Evolutionary conservation across 805 yeast genomes (phyloP).

Genomic region (Saturnispora dispora): DNA sequence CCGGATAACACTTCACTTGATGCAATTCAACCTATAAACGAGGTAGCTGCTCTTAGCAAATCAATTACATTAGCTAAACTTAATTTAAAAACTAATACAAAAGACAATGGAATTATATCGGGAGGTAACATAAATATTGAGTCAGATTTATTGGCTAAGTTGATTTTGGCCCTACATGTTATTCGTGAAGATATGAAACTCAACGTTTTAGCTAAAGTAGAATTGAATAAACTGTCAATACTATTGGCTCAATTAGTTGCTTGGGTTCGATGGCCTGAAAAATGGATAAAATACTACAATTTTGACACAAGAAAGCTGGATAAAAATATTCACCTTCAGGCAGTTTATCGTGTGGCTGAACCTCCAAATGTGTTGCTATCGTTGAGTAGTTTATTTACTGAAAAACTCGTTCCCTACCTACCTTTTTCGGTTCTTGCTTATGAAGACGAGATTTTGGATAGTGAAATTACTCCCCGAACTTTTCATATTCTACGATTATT

Average conservation of each 20-base stretch:
- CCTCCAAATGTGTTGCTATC: slow-evolving; percentile 59
- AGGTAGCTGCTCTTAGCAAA: slow-evolving; percentile 21
- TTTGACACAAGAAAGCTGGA: slow-evolving; percentile 30
- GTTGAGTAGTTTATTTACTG: slow-evolving; percentile 40
- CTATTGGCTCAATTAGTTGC: slow-evolving; percentile 52
- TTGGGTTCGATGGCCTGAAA: slow-evolving; percentile 68
- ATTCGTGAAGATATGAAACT: slow-evolving; percentile 67
- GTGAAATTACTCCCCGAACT: slow-evolving; percentile 56
- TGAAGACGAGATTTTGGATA: slow-evolving; percentile 51
- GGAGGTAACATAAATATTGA: slow-evolving; percentile 15
- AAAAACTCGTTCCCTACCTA: slow-evolving; percentile 44
- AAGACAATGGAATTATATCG: neutral
- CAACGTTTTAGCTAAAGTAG: slow-evolving; percentile 35
- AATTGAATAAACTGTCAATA: slow-evolving; percentile 36
- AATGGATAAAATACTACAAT: slow-evolving; percentile 54
- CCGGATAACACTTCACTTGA: slow-evolving; percentile 33
- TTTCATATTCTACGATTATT: slow-evolving; percentile 48
- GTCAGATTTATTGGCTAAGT: slow-evolving; percentile 47
- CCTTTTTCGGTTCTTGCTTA: slow-evolving; percentile 62
- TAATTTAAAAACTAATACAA: slow-evolving; percentile 4
- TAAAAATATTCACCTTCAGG: slow-evolving; percentile 30
- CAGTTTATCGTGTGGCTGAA: slow-evolving; percentile 36
- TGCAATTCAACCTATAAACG: slow-evolving; percentile 14
- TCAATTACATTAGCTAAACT: slow-evolving; percentile 16
- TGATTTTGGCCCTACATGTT: slow-evolving; percentile 62